Percentiles rank a stretch among this genome's conserved stretches.
Evolutionary conservation across 768 basidiomycete genomes (phyloP).

Genomic region (Mycena belliarum): DNA sequence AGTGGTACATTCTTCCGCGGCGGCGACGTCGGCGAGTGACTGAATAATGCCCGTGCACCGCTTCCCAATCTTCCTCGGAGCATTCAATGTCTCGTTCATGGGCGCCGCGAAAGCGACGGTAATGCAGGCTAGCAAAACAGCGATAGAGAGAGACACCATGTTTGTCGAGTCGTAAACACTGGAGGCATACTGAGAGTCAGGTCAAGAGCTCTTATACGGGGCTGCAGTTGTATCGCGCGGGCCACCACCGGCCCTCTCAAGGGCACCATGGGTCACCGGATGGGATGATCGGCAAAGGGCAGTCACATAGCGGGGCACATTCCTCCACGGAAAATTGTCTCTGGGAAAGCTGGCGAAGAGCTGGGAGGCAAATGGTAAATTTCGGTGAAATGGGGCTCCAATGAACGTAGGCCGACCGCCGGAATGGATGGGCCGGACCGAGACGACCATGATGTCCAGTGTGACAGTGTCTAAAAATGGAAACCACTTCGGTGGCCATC

Average conservation of each 20-base stretch:
- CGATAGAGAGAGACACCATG: conserved; percentile 2
- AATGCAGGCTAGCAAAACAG: conserved; percentile 3
- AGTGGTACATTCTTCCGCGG: conserved; percentile 8
- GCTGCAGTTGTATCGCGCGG: background rate
- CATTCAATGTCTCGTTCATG: background rate
- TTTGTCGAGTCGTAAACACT: background rate
- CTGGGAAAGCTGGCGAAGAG: too few species aligned
- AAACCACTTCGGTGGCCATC: background rate
- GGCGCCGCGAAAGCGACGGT: background rate
- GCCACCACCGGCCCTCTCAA: background rate
- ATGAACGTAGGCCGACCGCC: too few species aligned
- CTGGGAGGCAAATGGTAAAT: background rate
- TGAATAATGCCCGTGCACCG: conserved; percentile 11
- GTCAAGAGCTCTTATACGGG: conserved; percentile 1
- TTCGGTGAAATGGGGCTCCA: too few species aligned
- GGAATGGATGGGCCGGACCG: too few species aligned
- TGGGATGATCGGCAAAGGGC: background rate
- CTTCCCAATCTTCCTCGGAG: conserved; percentile 10
- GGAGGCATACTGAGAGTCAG: background rate
- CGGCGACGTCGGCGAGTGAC: conserved; percentile 15
- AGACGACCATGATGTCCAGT: background rate
- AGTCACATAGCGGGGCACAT: background rate
- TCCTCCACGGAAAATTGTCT: conserved; percentile 1
- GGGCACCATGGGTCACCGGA: background rate
- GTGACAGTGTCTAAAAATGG: background rate